A percentile compares a stretch with the other conserved stretches of the same genome.
phyloP scores from a whole-genome alignment of 108 stramenopile species.

The Conticribra weissflogii region DNA sequence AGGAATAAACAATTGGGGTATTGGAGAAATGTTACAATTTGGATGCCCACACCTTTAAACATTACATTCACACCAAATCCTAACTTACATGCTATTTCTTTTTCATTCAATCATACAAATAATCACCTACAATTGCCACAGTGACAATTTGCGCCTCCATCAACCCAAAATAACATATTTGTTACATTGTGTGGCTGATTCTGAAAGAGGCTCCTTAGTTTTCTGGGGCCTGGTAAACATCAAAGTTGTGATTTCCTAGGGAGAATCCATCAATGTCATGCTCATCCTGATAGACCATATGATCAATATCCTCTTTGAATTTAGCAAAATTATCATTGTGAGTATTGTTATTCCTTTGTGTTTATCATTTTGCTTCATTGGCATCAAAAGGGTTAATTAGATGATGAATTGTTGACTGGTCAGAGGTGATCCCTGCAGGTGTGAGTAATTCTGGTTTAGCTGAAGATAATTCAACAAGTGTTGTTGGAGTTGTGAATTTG shows the following conservation, averaged over 20 bases:
- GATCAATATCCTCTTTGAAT: too few relatives aligned
- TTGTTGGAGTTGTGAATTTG: too few relatives aligned
- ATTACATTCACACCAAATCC: neutral
- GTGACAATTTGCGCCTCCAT: constrained; percentile 3
- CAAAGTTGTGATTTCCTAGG: neutral
- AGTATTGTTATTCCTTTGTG: too few relatives aligned
- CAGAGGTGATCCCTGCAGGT: too few relatives aligned
- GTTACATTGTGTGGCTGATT: constrained; percentile 1
- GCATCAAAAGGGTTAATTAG: too few relatives aligned
- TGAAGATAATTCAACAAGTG: too few relatives aligned
- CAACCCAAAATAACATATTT: constrained; percentile 5
- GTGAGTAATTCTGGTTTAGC: too few relatives aligned
- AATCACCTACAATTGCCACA: neutral
- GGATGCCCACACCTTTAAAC: neutral
- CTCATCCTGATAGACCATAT: too few relatives aligned
- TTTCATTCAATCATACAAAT: neutral
- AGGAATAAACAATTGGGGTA: neutral
- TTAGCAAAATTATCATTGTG: too few relatives aligned
- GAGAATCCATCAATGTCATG: neutral
- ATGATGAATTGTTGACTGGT: too few relatives aligned
- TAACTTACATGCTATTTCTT: neutral
- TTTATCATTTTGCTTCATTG: too few relatives aligned
- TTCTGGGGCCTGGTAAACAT: constrained; percentile 9
- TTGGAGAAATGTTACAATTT: neutral
- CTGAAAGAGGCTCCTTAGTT: constrained; percentile 6